Evolutionary conservation across 2,329 filamentous ascomycete species (phyloP).

Genomic region (Phaeosphaeria sp.): DNA sequence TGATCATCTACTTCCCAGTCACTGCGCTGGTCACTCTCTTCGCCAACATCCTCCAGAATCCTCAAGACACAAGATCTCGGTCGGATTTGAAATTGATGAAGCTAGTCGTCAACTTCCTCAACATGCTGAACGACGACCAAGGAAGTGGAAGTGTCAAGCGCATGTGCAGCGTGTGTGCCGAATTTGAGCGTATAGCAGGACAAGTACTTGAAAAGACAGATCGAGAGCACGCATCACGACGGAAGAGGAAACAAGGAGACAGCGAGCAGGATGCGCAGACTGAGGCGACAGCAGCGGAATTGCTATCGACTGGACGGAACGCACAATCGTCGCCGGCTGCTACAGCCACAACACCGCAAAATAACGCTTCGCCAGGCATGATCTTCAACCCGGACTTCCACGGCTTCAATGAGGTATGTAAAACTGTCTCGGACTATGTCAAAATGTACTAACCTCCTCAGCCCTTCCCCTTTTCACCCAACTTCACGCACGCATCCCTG

Average conservation of each 20-base stretch:
- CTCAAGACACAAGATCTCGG: conserved; percentile 83
- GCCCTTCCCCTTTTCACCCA: conserved; percentile 49
- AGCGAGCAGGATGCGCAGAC: conserved; percentile 55
- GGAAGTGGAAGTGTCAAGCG: conserved; percentile 89
- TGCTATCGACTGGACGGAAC: conserved; percentile 38
- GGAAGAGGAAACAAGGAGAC: conserved; percentile 79
- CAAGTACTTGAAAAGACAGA: conserved; percentile 91
- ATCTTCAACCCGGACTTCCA: conserved; percentile 47
- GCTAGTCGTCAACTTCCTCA: conserved; percentile 88
- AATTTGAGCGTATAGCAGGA: conserved; percentile 93
- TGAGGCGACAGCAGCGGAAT: conserved; percentile 45
- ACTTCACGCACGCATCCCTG: conserved; percentile 48
- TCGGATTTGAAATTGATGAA: conserved; percentile 92
- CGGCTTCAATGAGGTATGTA: conserved; percentile 46
- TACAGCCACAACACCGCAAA: conserved; percentile 28
- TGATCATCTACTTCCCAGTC: conserved; percentile 96
- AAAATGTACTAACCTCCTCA: conserved; percentile 24
- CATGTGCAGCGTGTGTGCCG: conserved; percentile 92
- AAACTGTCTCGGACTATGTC: background rate
- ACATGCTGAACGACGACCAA: conserved; percentile 85
- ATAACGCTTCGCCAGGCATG: conserved; percentile 25
- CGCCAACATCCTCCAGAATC: conserved; percentile 95
- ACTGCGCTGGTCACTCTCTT: conserved; percentile 94
- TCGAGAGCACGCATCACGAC: conserved; percentile 77
- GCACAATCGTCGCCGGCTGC: conserved; percentile 34